These are phyloP conservation scores for Penicillium vulpinum DNA, from an alignment of 2,329 filamentous ascomycete genomes.

Conservation along the genomic window DNA sequence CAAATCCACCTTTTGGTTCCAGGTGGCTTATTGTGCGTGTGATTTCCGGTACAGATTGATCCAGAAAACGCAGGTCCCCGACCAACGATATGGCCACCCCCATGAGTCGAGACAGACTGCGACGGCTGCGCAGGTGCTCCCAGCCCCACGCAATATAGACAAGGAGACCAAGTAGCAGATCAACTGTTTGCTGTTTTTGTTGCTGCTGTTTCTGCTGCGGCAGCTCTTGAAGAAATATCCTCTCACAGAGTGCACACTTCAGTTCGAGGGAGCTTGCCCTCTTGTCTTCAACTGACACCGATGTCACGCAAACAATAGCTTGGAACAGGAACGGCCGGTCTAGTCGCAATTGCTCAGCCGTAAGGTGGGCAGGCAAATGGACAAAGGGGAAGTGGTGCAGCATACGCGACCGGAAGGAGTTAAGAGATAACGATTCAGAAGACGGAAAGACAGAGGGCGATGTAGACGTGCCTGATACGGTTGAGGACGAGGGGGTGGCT, in stretches of 20 bases:
- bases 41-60: not conserved
- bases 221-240: not conserved
- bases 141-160: not conserved
- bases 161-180: not conserved
- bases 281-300: not conserved
- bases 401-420: not conserved
- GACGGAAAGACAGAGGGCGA: not conserved
- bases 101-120: not conserved
- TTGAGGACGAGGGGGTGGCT: not conserved
- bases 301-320: not conserved
- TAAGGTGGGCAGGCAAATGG: not conserved
- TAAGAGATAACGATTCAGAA: not conserved
- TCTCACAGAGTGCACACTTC: not conserved
- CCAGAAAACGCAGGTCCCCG: not conserved
- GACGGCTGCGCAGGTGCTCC: not conserved
- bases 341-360: not conserved
- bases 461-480: not conserved
- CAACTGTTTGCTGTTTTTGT: not conserved
- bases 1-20: not conserved
- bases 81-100: not conserved
- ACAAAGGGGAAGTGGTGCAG: not conserved
- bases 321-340: not conserved
- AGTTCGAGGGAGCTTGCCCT: not conserved
- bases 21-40: not conserved
- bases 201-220: not conserved